These are phyloP conservation scores for Furcasterigmium sp. DNA, from an alignment of 2,329 filamentous ascomycete genomes.

Conservation along the genomic window DNA sequence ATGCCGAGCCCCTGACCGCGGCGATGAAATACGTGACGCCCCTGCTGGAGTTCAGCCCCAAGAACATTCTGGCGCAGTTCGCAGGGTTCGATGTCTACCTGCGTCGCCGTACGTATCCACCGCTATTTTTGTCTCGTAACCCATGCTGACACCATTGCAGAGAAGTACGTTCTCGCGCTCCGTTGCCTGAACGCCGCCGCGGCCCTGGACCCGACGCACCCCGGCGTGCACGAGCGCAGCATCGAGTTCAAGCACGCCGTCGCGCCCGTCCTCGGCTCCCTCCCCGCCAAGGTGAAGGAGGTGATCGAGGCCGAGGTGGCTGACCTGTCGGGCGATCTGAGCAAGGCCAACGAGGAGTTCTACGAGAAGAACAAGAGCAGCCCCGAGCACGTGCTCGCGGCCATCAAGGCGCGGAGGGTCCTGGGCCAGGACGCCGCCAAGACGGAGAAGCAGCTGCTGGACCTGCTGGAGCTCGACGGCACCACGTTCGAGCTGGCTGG, in stretches of 20 bases:
- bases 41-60: conserved; percentile 75
- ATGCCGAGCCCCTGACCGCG: conserved; percentile 80
- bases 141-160: conserved; percentile 38
- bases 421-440: conserved; percentile 53
- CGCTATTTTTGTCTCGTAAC: conserved; percentile 2
- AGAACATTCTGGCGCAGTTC: conserved; percentile 75
- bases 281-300: conserved; percentile 60
- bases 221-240: conserved; percentile 70
- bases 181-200: conserved; percentile 75
- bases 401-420: conserved; percentile 52
- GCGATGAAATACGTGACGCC: conserved; percentile 82
- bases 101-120: conserved; percentile 63
- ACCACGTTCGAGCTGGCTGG: conserved; percentile 52
- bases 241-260: conserved; percentile 63
- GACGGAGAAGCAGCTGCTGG: conserved; percentile 58
- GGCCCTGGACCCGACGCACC: conserved; percentile 62
- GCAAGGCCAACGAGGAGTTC: conserved; percentile 63
- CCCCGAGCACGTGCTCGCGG: conserved; percentile 57
- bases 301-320: conserved; percentile 66
- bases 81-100: conserved; percentile 88
- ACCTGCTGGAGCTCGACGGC: conserved; percentile 45
- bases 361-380: conserved; percentile 57
- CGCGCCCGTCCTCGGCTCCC: conserved; percentile 49
- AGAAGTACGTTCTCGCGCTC: conserved; percentile 82
- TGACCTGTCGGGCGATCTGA: conserved; percentile 50